Evolutionary conservation across 768 basidiomycete species (phyloP), one percentile per base, ranked within the genome.

Genomic region (Suillus bovinus): DNA sequence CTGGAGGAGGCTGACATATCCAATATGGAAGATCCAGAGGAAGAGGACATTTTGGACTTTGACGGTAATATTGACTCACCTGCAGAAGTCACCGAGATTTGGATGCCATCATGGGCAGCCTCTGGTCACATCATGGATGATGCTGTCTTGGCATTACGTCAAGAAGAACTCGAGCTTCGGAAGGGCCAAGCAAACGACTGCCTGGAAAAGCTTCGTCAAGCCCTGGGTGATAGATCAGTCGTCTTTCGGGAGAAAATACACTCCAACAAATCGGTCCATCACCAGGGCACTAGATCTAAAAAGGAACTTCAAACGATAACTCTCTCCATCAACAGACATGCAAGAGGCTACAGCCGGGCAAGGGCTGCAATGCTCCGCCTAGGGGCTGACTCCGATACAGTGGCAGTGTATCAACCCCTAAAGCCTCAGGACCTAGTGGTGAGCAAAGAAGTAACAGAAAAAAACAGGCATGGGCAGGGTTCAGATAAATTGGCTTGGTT

Each of bases 101-200:
- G 59, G 53, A 61, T 64, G 53, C 59, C 54, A 10, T 64, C 59
- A 20, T 60, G 42, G 36, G 42, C 33, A 9, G 53, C 34, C 2
- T 17, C 44, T 27, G 16, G 6, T 24, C 6, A 1, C 16, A 44
- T 53, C n/a, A 36, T 20, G 24, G 44, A 60, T 38, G 39, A 44
- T 31, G 50, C 39, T 20, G 20, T 64, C 13, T 2, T 29, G 3
- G 13, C 27, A 13, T 42, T 64, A 34, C 10, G 34, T 10, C n/a
- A 64, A 38, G 38, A 64, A 38, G 59, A 64, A 33, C 41, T 61
- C 2, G 39, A 61, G 42, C 54, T 64, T 9, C 50, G 27, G 17
- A 60, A 56, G 53, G 59, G 63, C 11, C 54, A 64, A 29, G 63
- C 59, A 14, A 61, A 64, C 41, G 59, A 64, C 22, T 54, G 38